These are phyloP conservation scores for Arthrobotrys pseudoclavata DNA, from an alignment of 2,329 filamentous ascomycete species.

Conservation along the genomic window DNA sequence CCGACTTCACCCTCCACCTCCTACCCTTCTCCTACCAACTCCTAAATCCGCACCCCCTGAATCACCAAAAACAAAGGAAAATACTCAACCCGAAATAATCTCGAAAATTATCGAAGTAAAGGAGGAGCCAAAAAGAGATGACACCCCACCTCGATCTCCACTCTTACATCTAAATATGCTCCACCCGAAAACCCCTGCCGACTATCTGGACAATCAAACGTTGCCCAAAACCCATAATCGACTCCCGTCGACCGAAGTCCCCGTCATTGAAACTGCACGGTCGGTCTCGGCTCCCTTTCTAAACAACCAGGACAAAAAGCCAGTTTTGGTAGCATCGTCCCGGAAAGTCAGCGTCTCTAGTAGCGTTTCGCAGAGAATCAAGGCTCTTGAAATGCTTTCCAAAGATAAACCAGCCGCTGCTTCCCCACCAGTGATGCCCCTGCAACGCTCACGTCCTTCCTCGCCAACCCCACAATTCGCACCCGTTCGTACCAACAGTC, in stretches of 20 bases:
- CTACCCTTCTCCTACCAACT: slow-evolving; percentile 57
- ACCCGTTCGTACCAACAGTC: slow-evolving; percentile 61
- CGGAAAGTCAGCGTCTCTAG: slow-evolving; percentile 80
- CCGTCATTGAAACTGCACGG: slow-evolving; percentile 68
- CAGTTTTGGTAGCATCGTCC: slow-evolving; percentile 70
- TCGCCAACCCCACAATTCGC: slow-evolving; percentile 69
- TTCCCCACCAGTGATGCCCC: slow-evolving; percentile 64
- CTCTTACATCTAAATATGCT: slow-evolving; percentile 63
- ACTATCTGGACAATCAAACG: slow-evolving; percentile 68
- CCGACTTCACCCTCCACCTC: slow-evolving; percentile 56
- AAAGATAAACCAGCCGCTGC: slow-evolving; percentile 65
- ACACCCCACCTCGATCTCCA: slow-evolving; percentile 54
- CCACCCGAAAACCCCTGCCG: slow-evolving; percentile 66
- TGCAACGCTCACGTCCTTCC: slow-evolving; percentile 71
- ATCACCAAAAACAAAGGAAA: slow-evolving; percentile 44
- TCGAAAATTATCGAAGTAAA: slow-evolving; percentile 32
- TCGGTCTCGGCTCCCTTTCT: slow-evolving; percentile 73
- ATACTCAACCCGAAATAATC: slow-evolving; percentile 28
- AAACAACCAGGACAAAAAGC: slow-evolving; percentile 69
- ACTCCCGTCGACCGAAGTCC: slow-evolving; percentile 67
- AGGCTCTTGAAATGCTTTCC: slow-evolving; percentile 86
- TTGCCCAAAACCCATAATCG: slow-evolving; percentile 53
- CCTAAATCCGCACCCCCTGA: slow-evolving; percentile 58
- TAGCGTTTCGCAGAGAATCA: slow-evolving; percentile 89
- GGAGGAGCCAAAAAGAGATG: slow-evolving; percentile 42